Percentiles rank a stretch among this genome's conserved stretches.
phyloP scores from a whole-genome alignment of 371 early-diverging fungal species.

The Mortierella sp. region DNA sequence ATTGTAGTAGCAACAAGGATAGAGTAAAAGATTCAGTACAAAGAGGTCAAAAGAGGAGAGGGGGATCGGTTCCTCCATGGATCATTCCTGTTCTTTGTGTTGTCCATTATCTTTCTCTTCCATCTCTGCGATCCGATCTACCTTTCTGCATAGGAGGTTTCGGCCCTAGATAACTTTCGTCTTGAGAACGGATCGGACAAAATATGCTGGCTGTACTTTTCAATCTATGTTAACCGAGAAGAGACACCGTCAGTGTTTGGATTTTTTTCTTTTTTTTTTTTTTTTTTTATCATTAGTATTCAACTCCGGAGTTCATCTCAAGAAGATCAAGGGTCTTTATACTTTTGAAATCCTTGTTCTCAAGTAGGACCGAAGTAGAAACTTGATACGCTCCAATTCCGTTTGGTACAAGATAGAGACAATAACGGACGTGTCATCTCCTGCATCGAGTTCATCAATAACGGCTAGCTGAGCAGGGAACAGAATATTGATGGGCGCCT shows the following conservation, averaged over 20 bases:
- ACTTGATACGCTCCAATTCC: slow-evolving; percentile 87
- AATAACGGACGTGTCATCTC: slow-evolving; percentile 50
- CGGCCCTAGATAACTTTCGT: slow-evolving; percentile 58
- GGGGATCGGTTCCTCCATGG: no score
- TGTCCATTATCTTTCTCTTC: not conserved
- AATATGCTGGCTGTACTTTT: slow-evolving; percentile 56
- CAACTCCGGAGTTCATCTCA: no score
- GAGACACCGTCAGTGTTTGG: not conserved
- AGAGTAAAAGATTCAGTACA: no score
- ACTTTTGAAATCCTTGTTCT: slow-evolving; percentile 75
- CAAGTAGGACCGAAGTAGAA: slow-evolving; percentile 78
- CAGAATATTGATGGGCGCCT: slow-evolving; percentile 6
- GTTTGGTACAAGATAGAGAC: slow-evolving; percentile 76
- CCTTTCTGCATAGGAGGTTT: slow-evolving; percentile 62
- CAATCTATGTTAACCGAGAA: slow-evolving; percentile 55
- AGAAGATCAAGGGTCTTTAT: not conserved
- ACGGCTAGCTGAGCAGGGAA: slow-evolving; percentile 4
- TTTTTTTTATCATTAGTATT: not conserved
- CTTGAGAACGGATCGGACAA: slow-evolving; percentile 50
- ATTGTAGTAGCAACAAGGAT: no score
- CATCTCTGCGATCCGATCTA: slow-evolving; percentile 11
- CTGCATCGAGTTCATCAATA: slow-evolving; percentile 44
- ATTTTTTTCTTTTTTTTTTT: not conserved
- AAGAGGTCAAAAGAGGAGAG: no score
- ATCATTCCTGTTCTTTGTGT: no score